A percentile compares a stretch with the other conserved stretches of the same genome.
Evolutionary conservation across 305 asterid genomes (phyloP).

Genomic region (Fraxinus platypoda): DNA sequence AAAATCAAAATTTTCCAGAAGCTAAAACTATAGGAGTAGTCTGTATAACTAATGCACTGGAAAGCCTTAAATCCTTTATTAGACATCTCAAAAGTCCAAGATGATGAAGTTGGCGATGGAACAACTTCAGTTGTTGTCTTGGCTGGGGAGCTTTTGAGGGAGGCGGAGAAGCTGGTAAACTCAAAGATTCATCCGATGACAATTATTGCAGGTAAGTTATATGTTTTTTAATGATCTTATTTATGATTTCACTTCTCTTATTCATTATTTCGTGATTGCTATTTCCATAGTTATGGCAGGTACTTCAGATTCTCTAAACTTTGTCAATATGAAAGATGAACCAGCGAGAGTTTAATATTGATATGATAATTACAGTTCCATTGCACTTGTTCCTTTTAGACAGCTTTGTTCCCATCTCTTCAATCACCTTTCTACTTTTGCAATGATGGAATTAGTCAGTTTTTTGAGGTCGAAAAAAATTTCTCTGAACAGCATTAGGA

Average conservation of each 20-base stretch:
- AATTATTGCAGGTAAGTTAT: conserved; percentile 63
- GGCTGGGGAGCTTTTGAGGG: conserved; percentile 94
- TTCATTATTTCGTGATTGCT: background rate
- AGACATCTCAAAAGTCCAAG: conserved; percentile 96
- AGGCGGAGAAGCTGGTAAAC: conserved; percentile 86
- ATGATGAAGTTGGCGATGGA: conserved; percentile 98
- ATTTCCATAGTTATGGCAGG: background rate
- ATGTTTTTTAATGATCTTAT: background rate
- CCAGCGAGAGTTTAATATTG: background rate
- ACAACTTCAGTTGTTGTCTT: conserved; percentile 92
- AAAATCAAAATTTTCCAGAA: background rate
- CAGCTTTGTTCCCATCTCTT: background rate
- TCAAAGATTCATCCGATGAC: conserved; percentile 95
- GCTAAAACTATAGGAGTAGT: background rate
- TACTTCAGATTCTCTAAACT: background rate
- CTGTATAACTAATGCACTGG: background rate
- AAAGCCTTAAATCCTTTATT: conserved; percentile 34
- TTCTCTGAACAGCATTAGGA: background rate
- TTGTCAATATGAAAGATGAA: background rate
- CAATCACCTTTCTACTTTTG: background rate
- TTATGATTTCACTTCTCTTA: conserved; percentile 1
- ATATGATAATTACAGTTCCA: background rate
- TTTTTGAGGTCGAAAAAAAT: background rate
- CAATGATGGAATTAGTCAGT: background rate
- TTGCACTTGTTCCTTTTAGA: background rate